phyloP scores from a whole-genome alignment of 1,284 basidiomycete genomes.

The Rhodotorula glutinis region DNA sequence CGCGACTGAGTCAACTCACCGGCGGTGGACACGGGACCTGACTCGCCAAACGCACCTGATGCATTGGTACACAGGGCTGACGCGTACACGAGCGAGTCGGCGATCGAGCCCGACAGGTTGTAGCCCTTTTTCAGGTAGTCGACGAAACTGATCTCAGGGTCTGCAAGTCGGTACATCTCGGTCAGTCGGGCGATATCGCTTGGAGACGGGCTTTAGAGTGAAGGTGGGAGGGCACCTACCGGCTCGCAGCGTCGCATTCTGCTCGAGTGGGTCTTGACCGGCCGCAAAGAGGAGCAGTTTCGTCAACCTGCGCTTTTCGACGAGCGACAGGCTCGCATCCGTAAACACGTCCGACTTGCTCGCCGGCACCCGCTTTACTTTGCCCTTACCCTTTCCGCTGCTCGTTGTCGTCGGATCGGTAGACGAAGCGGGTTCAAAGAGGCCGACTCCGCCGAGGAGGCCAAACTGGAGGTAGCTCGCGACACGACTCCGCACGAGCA shows the following conservation, averaged over 20 bases:
- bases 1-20: not conserved
- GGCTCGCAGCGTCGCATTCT: constrained; percentile 46
- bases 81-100: constrained; percentile 41
- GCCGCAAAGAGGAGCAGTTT: constrained; percentile 80
- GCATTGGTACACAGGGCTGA: constrained; percentile 44
- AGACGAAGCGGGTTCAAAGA: constrained; percentile 50
- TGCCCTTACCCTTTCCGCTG: constrained; percentile 25
- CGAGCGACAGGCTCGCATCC: constrained; percentile 67
- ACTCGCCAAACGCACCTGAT: not conserved
- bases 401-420: not conserved
- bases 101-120: constrained; percentile 18
- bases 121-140: constrained; percentile 25
- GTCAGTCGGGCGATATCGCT: too few relatives aligned
- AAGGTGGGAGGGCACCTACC: constrained; percentile 6
- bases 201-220: too few relatives aligned
- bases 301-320: constrained; percentile 90
- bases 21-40: not conserved
- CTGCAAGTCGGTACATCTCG: too few relatives aligned
- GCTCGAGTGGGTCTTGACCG: constrained; percentile 62
- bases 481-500: constrained; percentile 78
- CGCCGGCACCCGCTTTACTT: constrained; percentile 63
- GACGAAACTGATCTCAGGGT: constrained; percentile 54
- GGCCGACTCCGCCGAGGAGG: constrained; percentile 70
- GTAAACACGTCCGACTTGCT: constrained; percentile 95
- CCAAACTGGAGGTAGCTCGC: constrained; percentile 86